These are phyloP conservation scores for Dioszegia hungarica DNA, from an alignment of 768 basidiomycete genomes.

Conservation along the genomic window DNA sequence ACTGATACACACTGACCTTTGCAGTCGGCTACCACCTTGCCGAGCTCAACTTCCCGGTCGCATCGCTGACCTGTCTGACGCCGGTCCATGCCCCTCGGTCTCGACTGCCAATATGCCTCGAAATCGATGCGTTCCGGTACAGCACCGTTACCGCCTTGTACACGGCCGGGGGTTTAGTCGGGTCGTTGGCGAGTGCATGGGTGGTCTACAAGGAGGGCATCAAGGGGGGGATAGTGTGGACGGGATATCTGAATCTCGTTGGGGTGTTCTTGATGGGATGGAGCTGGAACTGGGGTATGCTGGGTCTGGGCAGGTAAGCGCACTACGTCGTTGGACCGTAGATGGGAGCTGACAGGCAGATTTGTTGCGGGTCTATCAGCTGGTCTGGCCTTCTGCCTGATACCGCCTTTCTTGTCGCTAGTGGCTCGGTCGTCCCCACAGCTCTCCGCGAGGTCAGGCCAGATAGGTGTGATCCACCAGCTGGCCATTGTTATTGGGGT, in stretches of 20 bases:
- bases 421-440: conserved; percentile 30
- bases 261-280: conserved; percentile 38
- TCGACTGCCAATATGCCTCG: conserved; percentile 66
- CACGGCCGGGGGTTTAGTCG: conserved; percentile 79
- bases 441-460: conserved; percentile 27
- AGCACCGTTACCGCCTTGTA: conserved; percentile 79
- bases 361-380: conserved; percentile 40
- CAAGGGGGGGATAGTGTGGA: conserved; percentile 37
- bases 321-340: neutral
- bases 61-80: conserved; percentile 64
- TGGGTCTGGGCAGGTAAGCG: conserved; percentile 37
- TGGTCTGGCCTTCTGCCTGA: conserved; percentile 43
- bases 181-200: conserved; percentile 47
- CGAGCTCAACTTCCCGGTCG: conserved; percentile 81
- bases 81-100: conserved; percentile 22
- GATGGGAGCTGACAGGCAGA: conserved; percentile 10
- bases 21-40: conserved; percentile 83
- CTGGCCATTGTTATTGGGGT: conserved; percentile 44
- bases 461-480: conserved; percentile 44
- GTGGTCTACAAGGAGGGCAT: conserved; percentile 32
- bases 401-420: conserved; percentile 40
- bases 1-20: neutral
- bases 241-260: conserved; percentile 41
- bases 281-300: conserved; percentile 35
- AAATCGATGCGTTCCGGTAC: conserved; percentile 70